Base-by-base conservation (phyloP, 176 grass and related monocot genomes). In the Triticum dicoccoides region DNA sequence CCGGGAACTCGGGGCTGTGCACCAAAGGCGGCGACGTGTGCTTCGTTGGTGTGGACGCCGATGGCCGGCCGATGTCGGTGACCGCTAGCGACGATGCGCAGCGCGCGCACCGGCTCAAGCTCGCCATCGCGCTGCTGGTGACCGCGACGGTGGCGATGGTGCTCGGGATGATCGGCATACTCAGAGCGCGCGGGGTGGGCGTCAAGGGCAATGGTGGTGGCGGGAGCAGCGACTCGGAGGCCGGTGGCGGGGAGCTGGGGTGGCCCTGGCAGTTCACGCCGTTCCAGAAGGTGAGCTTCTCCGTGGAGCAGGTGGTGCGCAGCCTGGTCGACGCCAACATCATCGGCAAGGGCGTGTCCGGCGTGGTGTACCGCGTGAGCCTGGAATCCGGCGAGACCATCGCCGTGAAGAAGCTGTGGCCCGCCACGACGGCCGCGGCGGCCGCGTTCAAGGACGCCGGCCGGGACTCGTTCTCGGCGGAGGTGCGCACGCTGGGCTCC, bases 181-280 rank as follows among this genome's bases (percentile, higher is more conserved):
- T 96, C 1, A 67, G 97, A 11, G 97, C 94, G 10, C 79, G 92
- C 11, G 72, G 72, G n/a, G 90, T 92, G 85, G 90, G 79, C 0
- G 76, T 90, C 2, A 96, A 91, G 66, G 49, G 75, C 21, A 38
- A 73, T 7, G 78, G 66, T 6, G 66, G 65, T 11, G 51, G 87
- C 33, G 79, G 87, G 2, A 15, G 70, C 47, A 75, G 88, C 59
- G 92, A 96, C 77, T 84, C 86, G 0, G 94, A 94, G 61, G 52
- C 84, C 69, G 87, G 86, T 0, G 72, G 72, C 65, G 71, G 86
- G 10, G 93, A 94, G 20, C 82, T 96, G 84, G 76, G 92, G 65
- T 96, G 97, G 94, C 97, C 97, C 5, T 98, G 97, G 97, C 97
- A 96, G 86, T 98, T 96, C 90, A 98, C 94, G 33, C 94, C 94